Conservation (phyloP, 345 rosid species). For the Eucalyptus curtisii region DNA sequence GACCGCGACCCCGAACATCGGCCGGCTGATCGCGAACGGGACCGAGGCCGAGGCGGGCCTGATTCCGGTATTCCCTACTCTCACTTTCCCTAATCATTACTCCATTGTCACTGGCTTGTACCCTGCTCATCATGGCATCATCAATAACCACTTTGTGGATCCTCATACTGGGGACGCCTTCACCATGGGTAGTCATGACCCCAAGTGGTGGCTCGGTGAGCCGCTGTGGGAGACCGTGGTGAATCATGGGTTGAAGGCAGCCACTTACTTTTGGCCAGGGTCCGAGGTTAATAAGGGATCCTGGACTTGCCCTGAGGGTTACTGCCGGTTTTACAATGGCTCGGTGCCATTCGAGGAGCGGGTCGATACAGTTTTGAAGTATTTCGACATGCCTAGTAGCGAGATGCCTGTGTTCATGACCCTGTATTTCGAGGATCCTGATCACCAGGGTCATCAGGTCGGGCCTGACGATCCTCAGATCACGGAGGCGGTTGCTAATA, state of each 20-base stretch:
- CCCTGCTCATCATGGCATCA: slow-evolving; percentile 78
- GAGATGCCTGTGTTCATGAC: slow-evolving; percentile 81
- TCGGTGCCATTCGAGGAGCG: slow-evolving; percentile 84
- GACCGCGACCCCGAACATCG: slow-evolving; percentile 55
- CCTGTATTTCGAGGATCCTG: slow-evolving; percentile 90
- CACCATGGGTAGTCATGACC: slow-evolving; percentile 68
- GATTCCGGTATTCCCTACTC: slow-evolving; percentile 81
- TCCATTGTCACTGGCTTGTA: slow-evolving; percentile 91
- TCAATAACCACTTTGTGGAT: slow-evolving; percentile 60
- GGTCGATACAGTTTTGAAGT: slow-evolving; percentile 62
- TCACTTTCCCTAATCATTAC: slow-evolving; percentile 92
- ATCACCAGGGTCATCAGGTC: slow-evolving; percentile 91
- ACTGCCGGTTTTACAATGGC: slow-evolving; percentile 51
- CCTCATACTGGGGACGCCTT: slow-evolving; percentile 47
- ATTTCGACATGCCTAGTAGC: slow-evolving; percentile 54
- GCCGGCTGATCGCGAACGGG: slow-evolving; percentile 64
- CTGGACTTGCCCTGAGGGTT: slow-evolving; percentile 62
- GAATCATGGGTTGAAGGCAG: slow-evolving; percentile 71
- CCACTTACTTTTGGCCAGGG: slow-evolving; percentile 96
- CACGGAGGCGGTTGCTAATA: slow-evolving; percentile 66
- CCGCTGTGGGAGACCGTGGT: slow-evolving; percentile 90
- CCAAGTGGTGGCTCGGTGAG: slow-evolving; percentile 96
- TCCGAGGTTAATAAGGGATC: slow-evolving; percentile 91
- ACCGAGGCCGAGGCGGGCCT: slow-evolving; percentile 83
- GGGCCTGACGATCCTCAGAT: slow-evolving; percentile 85